Evolutionary conservation across 108 stramenopile species (phyloP), one percentile per base, ranked within the genome.

Genomic region (Mediolabrus comicus): DNA sequence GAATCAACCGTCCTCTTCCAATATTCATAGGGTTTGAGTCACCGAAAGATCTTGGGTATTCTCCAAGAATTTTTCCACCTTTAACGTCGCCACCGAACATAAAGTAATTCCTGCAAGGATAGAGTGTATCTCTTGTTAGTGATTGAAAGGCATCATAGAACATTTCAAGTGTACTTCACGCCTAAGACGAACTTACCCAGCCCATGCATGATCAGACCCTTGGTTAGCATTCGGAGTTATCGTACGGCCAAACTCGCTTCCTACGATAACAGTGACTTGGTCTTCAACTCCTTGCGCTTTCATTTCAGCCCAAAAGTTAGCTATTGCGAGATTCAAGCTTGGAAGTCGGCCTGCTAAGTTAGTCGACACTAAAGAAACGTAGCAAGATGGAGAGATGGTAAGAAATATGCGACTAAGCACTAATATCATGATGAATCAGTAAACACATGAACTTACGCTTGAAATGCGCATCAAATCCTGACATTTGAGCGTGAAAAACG

Each of bases 381-480:
- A n/a, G n/a, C n/a, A n/a, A n/a, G n/a, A n/a, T n/a, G n/a, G n/a
- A n/a, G n/a, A n/a, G n/a, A n/a, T n/a, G n/a, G n/a, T n/a, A n/a
- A n/a, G n/a, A n/a, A n/a, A n/a, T n/a, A n/a, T n/a, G n/a, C n/a
- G n/a, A n/a, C n/a, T n/a, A n/a, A n/a, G n/a, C n/a, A n/a, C n/a
- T n/a, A n/a, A n/a, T n/a, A n/a, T n/a, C n/a, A n/a, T n/a, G n/a
- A n/a, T n/a, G n/a, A n/a, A n/a, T n/a, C n/a, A n/a, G n/a, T n/a
- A n/a, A n/a, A n/a, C n/a, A n/a, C n/a, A n/a, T n/a, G n/a, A n/a
- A n/a, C n/a, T n/a, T n/a, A n/a, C n/a, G 26, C 9, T 74, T 70
- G 16, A 55, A 53, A 29, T 83, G 82, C 3, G 65, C 70, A 66
- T 84, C 83, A 34, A 72, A 84, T 9, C 80, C 79, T 30, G 80